Evolutionary conservation across 2,329 filamentous ascomycete genomes (phyloP), one percentile per base, ranked within the genome.

Genomic region (Microdochium trichocladiopsis): DNA sequence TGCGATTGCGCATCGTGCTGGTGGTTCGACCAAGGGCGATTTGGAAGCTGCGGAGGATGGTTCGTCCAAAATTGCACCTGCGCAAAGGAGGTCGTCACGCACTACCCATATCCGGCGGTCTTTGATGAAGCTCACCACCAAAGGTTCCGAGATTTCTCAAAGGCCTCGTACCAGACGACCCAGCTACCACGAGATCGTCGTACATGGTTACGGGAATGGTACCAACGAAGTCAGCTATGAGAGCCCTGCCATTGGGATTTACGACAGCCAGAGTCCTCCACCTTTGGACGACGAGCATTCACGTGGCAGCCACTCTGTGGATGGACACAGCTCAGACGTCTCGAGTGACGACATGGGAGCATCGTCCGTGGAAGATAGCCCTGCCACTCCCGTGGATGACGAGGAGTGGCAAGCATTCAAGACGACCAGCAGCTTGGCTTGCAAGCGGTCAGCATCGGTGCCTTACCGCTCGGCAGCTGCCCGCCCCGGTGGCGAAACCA

Each of bases 181-280:
- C 49, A 56, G 22, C 56, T 74, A 75, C 53, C 74, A 76, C 51
- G 78, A 82, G 58, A 80, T 80, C 25, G 65, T 80, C 0, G 70
- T 80, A 6, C 69, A 74, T 4, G 76, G 77, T 1, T 80, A 82
- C 53, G 78, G 78, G 10, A 80, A 81, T 49, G 77, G 76, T 1
- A 78, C 72, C 2, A 76, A 76, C 33, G 58, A 65, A 2, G 69
- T 71, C 3, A 45, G 41, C 18, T 23, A 18, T 12, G 21, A 45
- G 6, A 18, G 18, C 10, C 18, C 41, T 22, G 9, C 16, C 14
- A 23, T 8, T 16, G 18, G 22, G 41, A 6, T 18, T 9, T 11
- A 18, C 4, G 18, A 6, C 41, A 22, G 3, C 12, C 6, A 16
- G 18, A 22, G 41, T 18, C 16, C 41, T 4, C 4, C n/a, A 21